These are phyloP conservation scores for Russula griseocarnosa DNA, from an alignment of 768 basidiomycete genomes.

Conservation along the genomic window DNA sequence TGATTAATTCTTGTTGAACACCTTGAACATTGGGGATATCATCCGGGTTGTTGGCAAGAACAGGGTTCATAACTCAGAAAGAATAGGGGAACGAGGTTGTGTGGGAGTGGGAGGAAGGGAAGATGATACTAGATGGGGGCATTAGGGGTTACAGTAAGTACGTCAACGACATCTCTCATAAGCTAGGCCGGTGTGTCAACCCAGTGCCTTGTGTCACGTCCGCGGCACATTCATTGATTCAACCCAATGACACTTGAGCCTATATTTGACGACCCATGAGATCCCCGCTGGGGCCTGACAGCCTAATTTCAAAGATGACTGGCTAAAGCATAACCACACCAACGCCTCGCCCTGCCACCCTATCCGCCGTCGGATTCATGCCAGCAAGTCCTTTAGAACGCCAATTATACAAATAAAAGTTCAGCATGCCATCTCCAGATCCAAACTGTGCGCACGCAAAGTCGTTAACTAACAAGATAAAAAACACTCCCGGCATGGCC, in stretches of 20 bases:
- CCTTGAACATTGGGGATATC: too few relatives aligned
- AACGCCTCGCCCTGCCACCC: constrained; percentile 70
- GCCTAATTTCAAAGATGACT: constrained; percentile 18
- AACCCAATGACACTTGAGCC: not conserved
- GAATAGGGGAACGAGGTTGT: too few relatives aligned
- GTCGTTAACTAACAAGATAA: constrained; percentile 12
- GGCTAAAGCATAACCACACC: constrained; percentile 91
- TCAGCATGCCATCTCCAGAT: constrained; percentile 84
- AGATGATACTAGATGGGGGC: too few relatives aligned
- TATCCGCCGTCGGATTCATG: constrained; percentile 46
- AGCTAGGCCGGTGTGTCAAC: too few relatives aligned
- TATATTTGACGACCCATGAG: not conserved
- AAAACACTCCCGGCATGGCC: constrained; percentile 23
- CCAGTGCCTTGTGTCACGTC: too few relatives aligned
- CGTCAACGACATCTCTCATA: too few relatives aligned
- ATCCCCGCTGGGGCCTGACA: not conserved
- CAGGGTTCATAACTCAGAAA: too few relatives aligned
- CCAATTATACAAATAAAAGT: constrained; percentile 97
- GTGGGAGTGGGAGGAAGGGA: too few relatives aligned
- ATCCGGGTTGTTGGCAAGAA: too few relatives aligned
- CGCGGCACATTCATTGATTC: not conserved
- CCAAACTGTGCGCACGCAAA: constrained; percentile 61
- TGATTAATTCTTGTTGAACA: too few relatives aligned
- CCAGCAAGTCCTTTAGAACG: constrained; percentile 78
- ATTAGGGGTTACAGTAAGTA: too few relatives aligned